Evolutionary conservation across 495 filamentous ascomycete species (phyloP), one percentile per base, ranked within the genome.

Genomic region (Talaromyces liani): DNA sequence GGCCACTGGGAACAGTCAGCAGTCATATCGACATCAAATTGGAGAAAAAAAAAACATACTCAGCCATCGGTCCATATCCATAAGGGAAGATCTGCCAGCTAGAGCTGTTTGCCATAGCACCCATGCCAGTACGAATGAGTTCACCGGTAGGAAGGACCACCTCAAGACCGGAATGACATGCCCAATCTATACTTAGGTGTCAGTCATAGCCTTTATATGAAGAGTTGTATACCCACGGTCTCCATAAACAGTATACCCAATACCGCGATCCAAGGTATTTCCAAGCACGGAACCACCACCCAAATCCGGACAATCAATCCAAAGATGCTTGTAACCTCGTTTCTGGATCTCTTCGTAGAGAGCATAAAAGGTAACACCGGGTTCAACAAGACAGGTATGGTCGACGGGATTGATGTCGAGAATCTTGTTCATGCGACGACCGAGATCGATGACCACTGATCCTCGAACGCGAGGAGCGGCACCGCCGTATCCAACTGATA

Each of bases 101-200:
- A 20, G 54, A 57, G 54, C 54, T 57, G 2, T 57, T 57, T 12
- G 54, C 54, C 54, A 57, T 57, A 71, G 82, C 83, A 3, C 84
- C 84, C 83, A 87, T 86, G 1, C 84, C 84, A 0, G 84, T 87
- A 3, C 84, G 71, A 7, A 86, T 63, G 1, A 86, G 63, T 65
- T 82, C 78, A 7, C 83, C 84, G 16, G 75, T 79, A 0, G 85
- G 84, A 8, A 86, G 69, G 9, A 87, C 79, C n/a, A 86, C 70
- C 69, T 86, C 84, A 72, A 85, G 72, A 6, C 83, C 82, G 54
- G 79, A 81, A 54, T 83, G 82, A 20, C 54, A 57, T 8, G 54
- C 54, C 54, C 54, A 57, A 27, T 57, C 54, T 57, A 27, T n/a
- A 27, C 14, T 9, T 0, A n/a, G 3, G 12, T 57, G 12, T 27